These are phyloP conservation scores for Hyphopichia buzzinii DNA, from an alignment of 1,139 yeast species.

Conservation along the genomic window DNA sequence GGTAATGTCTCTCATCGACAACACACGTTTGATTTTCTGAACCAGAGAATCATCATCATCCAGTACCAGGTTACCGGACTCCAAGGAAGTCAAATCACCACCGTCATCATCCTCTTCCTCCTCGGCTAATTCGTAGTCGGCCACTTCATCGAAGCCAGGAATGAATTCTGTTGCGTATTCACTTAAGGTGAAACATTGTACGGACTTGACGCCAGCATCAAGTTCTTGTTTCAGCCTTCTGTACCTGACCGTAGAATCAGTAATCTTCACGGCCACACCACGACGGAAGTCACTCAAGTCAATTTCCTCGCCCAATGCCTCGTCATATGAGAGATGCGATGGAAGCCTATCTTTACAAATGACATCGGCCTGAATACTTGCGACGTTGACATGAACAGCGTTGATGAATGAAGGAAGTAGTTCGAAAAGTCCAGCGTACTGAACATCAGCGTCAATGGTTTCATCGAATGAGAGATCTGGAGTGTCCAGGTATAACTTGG, in stretches of 20 bases:
- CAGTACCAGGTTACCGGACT: slow-evolving; percentile 21
- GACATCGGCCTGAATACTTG: slow-evolving; percentile 32
- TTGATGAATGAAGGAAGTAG: slow-evolving; percentile 29
- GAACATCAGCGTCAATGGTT: not conserved
- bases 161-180: slow-evolving; percentile 37
- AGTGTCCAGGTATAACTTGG: slow-evolving; percentile 2
- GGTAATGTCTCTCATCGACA: slow-evolving; percentile 25
- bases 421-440: slow-evolving; percentile 26
- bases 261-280: slow-evolving; percentile 34
- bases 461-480: not conserved
- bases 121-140: slow-evolving; percentile 9
- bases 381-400: slow-evolving; percentile 24
- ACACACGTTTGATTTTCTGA: slow-evolving; percentile 34
- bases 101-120: slow-evolving; percentile 21
- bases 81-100: slow-evolving; percentile 37
- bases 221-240: slow-evolving; percentile 23
- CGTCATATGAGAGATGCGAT: slow-evolving; percentile 26
- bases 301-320: slow-evolving; percentile 20
- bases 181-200: slow-evolving; percentile 39
- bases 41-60: slow-evolving; percentile 16
- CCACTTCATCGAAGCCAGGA: slow-evolving; percentile 34
- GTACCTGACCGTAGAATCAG: slow-evolving; percentile 21
- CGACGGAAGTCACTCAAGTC: slow-evolving; percentile 41
- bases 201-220: slow-evolving; percentile 15
- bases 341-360: slow-evolving; percentile 47